Base-by-base conservation (phyloP, 805 yeast species). In the Candida insectalens region DNA sequence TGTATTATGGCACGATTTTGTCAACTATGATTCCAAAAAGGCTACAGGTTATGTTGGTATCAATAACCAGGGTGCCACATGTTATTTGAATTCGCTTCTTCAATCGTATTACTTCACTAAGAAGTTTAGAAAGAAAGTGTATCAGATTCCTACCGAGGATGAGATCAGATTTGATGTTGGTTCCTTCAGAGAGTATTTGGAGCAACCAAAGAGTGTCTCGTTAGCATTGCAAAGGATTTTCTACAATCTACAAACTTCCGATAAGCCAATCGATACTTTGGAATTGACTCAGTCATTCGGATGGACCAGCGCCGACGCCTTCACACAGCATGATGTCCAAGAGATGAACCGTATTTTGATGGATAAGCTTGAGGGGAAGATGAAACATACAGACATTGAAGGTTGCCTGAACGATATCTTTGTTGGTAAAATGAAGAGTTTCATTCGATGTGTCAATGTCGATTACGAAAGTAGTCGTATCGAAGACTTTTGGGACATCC, bases 401-500 rank as follows among this genome's bases (percentile, higher is more conserved):
- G 81, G 80, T 6, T 69, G 75, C 30, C 57, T 92, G 36, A 82
- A 74, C 49, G 80, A 83, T 38, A 70, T 88, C 2, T 92, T 92
- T 61, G 97, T 92, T 12, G 99, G 97, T 8, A 87, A 83, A 56
- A 92, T 89, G 97, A 89, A 83, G 57, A 83, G 95, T 44, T 92
- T 74, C 51, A 83, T 92, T 49, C 82, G 85, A 55, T 92, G 99
- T 60, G 72, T 89, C 29, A 74, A 89, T 53, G 96, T 92, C 10
- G 85, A 88, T 34, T 92, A 84, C 54, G 97, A 92, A 60, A 81
- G 94, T 26, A 75, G 95, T 3, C 71, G 96, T 40, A 73, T 69
- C 3, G 99, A 92, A 56, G 97, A 92, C 51, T 92, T 83, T 51
- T 92, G 99, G 99, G 98, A 92, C 63, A 83, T 92, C 40, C 98